Percentiles rank a stretch among this genome's conserved stretches.
Conservation (phyloP, 805 yeast species). For the Candida pseudofarinosa region DNA sequence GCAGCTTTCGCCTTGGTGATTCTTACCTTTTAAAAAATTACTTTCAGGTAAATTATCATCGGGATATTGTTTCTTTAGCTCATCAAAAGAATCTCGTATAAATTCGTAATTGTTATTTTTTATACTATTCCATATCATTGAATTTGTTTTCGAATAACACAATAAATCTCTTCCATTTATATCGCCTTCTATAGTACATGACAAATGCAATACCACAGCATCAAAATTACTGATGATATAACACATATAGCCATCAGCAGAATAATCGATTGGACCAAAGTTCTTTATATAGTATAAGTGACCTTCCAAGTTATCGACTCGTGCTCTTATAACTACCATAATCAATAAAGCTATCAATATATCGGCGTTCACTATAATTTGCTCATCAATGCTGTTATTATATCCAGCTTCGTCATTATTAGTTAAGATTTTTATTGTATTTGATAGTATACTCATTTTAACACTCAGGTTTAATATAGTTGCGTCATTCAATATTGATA, state of each 20-base stretch:
- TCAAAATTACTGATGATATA: constrained; percentile 82
- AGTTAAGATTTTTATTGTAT: constrained; percentile 52
- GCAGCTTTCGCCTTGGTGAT: constrained; percentile 63
- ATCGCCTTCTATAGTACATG: constrained; percentile 14
- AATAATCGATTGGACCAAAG: constrained; percentile 40
- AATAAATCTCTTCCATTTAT: constrained; percentile 34
- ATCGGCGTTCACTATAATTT: constrained; percentile 68
- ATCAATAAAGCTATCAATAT: constrained; percentile 68
- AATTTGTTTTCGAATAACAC: constrained; percentile 44
- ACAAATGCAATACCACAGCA: constrained; percentile 67
- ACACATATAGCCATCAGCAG: constrained; percentile 57
- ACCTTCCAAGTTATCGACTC: constrained; percentile 52
- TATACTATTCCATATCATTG: constrained; percentile 51
- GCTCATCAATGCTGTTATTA: constrained; percentile 1
- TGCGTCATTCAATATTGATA: constrained; percentile 44
- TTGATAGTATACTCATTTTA: constrained; percentile 47
- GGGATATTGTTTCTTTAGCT: constrained; percentile 6
- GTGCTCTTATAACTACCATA: constrained; percentile 63
- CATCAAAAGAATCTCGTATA: constrained; percentile 13
- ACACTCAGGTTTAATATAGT: constrained; percentile 36
- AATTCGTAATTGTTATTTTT: constrained; percentile 21
- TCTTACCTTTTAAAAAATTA: constrained; percentile 22
- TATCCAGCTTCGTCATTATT: constrained; percentile 3
- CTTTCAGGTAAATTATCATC: constrained; percentile 12
- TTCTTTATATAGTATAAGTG: constrained; percentile 64